Percentiles rank a stretch among this genome's conserved stretches.
Conservation (phyloP, 202 grass and related monocot genomes). For the Hordeum pubiflorum region DNA sequence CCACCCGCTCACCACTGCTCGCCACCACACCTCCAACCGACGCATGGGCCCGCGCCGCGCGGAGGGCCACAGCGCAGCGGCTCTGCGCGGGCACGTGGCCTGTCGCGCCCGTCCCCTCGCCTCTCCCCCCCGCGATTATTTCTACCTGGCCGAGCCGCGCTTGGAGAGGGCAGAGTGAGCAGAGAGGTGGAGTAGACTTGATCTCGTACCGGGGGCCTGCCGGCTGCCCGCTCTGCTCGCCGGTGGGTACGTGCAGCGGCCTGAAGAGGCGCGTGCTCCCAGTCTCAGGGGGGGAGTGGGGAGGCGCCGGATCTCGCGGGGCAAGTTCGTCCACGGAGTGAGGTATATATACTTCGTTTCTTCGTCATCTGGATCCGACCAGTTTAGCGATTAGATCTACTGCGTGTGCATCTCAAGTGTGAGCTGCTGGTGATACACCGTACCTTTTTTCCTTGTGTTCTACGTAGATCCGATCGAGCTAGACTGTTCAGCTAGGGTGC, state of each 20-base stretch:
- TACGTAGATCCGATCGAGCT: too few species aligned
- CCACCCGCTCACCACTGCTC: not conserved
- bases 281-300: too few species aligned
- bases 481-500: too few species aligned
- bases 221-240: not conserved
- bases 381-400: not conserved
- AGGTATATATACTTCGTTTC: not conserved
- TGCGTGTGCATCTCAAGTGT: not conserved
- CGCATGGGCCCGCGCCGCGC: not conserved
- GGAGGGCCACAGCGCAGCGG: accelerated
- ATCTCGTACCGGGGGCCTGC: not conserved
- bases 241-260: not conserved
- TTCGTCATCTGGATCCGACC: not conserved
- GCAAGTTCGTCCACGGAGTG: too few species aligned
- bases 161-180: not conserved
- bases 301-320: not conserved
- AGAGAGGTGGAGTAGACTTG: not conserved
- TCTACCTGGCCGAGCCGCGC: not conserved
- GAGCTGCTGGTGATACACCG: not conserved
- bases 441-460: too few species aligned
- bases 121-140: not conserved
- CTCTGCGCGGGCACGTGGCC: not conserved
- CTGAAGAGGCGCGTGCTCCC: not conserved
- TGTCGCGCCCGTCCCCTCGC: not conserved
- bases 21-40: not conserved